These are phyloP conservation scores for Urochloa ruziziensis DNA, from an alignment of 176 grass and related monocot species.

Conservation along the genomic window DNA sequence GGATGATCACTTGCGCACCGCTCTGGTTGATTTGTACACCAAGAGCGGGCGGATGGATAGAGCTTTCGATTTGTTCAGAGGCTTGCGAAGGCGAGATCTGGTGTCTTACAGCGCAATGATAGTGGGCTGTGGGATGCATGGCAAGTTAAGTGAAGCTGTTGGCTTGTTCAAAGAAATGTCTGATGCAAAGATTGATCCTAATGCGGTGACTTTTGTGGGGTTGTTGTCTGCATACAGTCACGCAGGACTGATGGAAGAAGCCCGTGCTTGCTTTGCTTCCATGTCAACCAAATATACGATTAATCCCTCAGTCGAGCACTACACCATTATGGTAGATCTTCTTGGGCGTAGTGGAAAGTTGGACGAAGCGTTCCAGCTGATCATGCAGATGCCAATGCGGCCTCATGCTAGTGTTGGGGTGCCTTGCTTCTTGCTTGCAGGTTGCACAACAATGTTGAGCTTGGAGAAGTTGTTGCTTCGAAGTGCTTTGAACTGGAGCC, in stretches of 20 bases:
- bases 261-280: slow-evolving; percentile 58
- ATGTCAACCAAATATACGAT: slow-evolving; percentile 59
- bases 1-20: slow-evolving; percentile 76
- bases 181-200: slow-evolving; percentile 51
- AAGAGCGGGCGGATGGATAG: slow-evolving; percentile 56
- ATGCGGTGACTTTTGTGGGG: slow-evolving; percentile 72
- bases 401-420: slow-evolving; percentile 76
- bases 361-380: slow-evolving; percentile 64
- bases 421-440: slow-evolving; percentile 78
- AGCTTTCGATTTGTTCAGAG: slow-evolving; percentile 58
- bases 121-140: slow-evolving; percentile 70
- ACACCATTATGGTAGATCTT: slow-evolving; percentile 75
- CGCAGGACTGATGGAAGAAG: slow-evolving; percentile 60
- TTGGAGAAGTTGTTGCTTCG: slow-evolving; percentile 67
- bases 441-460: slow-evolving; percentile 67
- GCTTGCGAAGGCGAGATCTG: slow-evolving; percentile 53
- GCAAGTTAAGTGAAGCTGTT: slow-evolving; percentile 51
- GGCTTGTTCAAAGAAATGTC: slow-evolving; percentile 64
- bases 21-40: slow-evolving; percentile 67
- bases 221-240: slow-evolving; percentile 71
- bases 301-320: slow-evolving; percentile 55
- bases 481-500: slow-evolving; percentile 76
- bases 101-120: slow-evolving; percentile 86
- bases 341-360: slow-evolving; percentile 60
- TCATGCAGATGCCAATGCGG: slow-evolving; percentile 62